phyloP scores from a whole-genome alignment of 176 grass and related monocot genomes.

The Poa annua region DNA sequence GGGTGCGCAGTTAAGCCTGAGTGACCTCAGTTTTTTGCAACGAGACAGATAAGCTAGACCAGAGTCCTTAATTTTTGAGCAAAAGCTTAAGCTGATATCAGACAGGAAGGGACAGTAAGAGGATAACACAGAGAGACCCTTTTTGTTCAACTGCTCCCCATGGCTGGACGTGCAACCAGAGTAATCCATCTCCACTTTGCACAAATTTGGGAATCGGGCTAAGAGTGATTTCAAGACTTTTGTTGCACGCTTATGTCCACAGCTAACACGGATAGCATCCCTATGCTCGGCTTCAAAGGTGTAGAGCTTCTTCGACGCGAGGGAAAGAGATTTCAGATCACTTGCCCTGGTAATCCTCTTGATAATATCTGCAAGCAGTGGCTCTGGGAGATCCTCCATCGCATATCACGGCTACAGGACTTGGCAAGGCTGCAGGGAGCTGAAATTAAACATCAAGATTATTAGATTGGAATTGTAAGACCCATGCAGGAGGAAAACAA shows the following conservation, averaged over 20 bases:
- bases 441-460: not conserved
- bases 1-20: constrained; percentile 54
- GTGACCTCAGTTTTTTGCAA: constrained; percentile 54
- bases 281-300: constrained; percentile 52
- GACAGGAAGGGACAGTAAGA: constrained; percentile 48
- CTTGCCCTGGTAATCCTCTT: constrained; percentile 52
- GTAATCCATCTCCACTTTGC: constrained; percentile 74
- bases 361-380: constrained; percentile 60
- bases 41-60: constrained; percentile 53
- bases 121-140: constrained; percentile 57
- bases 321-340: constrained; percentile 66
- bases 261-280: constrained; percentile 51
- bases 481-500: not conserved
- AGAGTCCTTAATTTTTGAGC: constrained; percentile 54
- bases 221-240: constrained; percentile 56
- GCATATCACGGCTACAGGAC: not conserved
- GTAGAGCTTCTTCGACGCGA: constrained; percentile 57
- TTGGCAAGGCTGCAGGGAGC: not conserved
- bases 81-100: constrained; percentile 71
- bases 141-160: constrained; percentile 56
- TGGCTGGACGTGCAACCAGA: constrained; percentile 54
- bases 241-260: constrained; percentile 43
- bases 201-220: constrained; percentile 52
- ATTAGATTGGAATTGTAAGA: not conserved
- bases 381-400: constrained; percentile 67